A percentile compares a stretch with the other conserved stretches of the same genome.
Evolutionary conservation across 2,329 filamentous ascomycete genomes (phyloP).

Genomic region (Aspergillus fumigatus): DNA sequence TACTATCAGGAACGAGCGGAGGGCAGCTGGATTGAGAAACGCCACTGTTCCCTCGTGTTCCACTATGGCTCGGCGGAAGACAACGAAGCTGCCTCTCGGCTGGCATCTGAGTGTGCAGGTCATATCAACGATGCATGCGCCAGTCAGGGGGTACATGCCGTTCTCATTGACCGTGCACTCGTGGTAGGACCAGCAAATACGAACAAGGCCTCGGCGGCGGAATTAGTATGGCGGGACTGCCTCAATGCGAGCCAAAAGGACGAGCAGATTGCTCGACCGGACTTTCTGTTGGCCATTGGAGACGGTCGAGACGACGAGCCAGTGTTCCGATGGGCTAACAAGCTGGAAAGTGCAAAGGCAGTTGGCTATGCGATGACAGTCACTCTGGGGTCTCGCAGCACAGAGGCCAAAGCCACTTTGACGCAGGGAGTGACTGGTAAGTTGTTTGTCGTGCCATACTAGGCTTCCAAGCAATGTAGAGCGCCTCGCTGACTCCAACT

Average conservation of each 20-base stretch:
- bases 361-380: conserved; percentile 75
- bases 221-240: conserved; percentile 63
- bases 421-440: conserved; percentile 88
- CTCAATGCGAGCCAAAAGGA: conserved; percentile 52
- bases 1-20: conserved; percentile 91
- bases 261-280: conserved; percentile 46
- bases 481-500: conserved; percentile 10
- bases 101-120: conserved; percentile 83
- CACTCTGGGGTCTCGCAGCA: conserved; percentile 80
- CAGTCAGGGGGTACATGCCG: conserved; percentile 75
- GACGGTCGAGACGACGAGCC: conserved; percentile 92
- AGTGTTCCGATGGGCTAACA: conserved; percentile 91
- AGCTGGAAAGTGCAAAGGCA: conserved; percentile 55
- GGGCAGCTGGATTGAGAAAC: conserved; percentile 80
- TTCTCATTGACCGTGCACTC: conserved; percentile 73
- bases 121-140: conserved; percentile 95
- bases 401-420: conserved; percentile 77
- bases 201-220: conserved; percentile 80
- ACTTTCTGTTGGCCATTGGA: conserved; percentile 85
- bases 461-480: not conserved
- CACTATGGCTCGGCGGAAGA: conserved; percentile 83
- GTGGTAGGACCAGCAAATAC: conserved; percentile 80
- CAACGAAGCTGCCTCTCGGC: conserved; percentile 66
- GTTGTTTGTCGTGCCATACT: conserved; percentile 27
- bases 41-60: conserved; percentile 87